phyloP scores from a whole-genome alignment of 495 filamentous ascomycete species.

The Penicillium lagena region DNA sequence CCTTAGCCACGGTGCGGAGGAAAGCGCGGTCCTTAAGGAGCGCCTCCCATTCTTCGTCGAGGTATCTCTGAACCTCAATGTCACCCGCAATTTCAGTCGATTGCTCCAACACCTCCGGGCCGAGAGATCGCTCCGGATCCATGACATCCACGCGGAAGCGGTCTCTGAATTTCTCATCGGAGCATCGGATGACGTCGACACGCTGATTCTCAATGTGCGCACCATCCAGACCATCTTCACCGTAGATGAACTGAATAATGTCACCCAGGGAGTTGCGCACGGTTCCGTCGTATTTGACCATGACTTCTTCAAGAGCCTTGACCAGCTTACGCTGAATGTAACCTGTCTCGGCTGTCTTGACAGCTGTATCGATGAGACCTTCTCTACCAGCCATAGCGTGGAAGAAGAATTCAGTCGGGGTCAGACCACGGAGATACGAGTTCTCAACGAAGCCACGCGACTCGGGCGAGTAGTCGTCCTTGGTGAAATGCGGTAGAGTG shows the following conservation, averaged over 20 bases:
- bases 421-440: slow-evolving; percentile 93
- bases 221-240: slow-evolving; percentile 93
- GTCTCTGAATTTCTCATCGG: slow-evolving; percentile 63
- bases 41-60: slow-evolving; percentile 86
- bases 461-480: slow-evolving; percentile 96
- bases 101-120: slow-evolving; percentile 72
- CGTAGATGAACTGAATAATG: slow-evolving; percentile 96
- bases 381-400: slow-evolving; percentile 99
- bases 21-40: slow-evolving; percentile 67
- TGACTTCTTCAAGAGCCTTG: slow-evolving; percentile 96
- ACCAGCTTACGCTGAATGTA: slow-evolving; percentile 98
- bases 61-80: slow-evolving; percentile 69
- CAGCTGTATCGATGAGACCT: slow-evolving; percentile 98
- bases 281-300: slow-evolving; percentile 95
- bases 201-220: slow-evolving; percentile 84
- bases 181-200: slow-evolving; percentile 77
- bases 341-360: slow-evolving; percentile 98
- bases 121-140: slow-evolving; percentile 59
- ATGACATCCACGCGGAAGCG: slow-evolving; percentile 93
- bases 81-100: slow-evolving; percentile 84
- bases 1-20: slow-evolving; percentile 59
- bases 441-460: slow-evolving; percentile 98
- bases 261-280: slow-evolving; percentile 95
- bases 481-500: slow-evolving; percentile 95
- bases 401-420: slow-evolving; percentile 97